A percentile compares a stretch with the other conserved stretches of the same genome.
phyloP scores from a whole-genome alignment of 495 filamentous ascomycete species.

The Podospora appendiculata region DNA sequence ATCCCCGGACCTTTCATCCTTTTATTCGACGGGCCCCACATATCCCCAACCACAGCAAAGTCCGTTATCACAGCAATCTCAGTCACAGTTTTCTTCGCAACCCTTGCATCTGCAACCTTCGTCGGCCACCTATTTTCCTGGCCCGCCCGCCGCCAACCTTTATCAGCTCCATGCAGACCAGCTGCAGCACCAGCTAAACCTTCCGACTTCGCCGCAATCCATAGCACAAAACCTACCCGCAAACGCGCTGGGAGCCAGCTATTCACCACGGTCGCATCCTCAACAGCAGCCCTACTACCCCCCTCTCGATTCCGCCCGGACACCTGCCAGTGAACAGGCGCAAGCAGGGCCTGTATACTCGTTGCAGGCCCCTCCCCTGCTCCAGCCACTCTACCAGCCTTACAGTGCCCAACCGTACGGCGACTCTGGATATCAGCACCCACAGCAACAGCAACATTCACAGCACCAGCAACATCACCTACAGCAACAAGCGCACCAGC shows the following conservation, averaged over 20 bases:
- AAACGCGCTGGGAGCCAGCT: neutral
- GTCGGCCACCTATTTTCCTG: slow-evolving; percentile 13
- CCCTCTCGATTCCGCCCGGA: neutral
- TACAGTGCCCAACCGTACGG: neutral
- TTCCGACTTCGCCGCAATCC: slow-evolving; percentile 10
- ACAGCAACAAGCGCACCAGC: slow-evolving; percentile 1
- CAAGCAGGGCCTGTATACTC: slow-evolving; percentile 3
- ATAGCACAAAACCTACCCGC: slow-evolving; percentile 1
- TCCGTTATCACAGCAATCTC: slow-evolving; percentile 17
- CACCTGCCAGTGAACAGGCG: neutral
- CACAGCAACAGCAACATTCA: neutral
- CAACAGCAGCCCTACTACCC: slow-evolving; percentile 8
- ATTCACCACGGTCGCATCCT: neutral
- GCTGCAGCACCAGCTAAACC: slow-evolving; percentile 11
- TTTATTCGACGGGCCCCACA: slow-evolving; percentile 32
- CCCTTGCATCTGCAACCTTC: slow-evolving; percentile 14
- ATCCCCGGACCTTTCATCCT: slow-evolving; percentile 48
- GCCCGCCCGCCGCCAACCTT: slow-evolving; percentile 3
- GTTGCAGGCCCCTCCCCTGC: slow-evolving; percentile 2
- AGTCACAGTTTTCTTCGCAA: slow-evolving; percentile 13
- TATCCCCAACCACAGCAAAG: slow-evolving; percentile 15
- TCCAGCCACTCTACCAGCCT: slow-evolving; percentile 9
- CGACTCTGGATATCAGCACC: neutral
- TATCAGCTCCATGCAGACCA: slow-evolving; percentile 11
- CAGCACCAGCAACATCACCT: slow-evolving; percentile 4